Evolutionary conservation across 139 green algal genomes (phyloP), one percentile per base, ranked within the genome.

Genomic region (Chlamydomonas incerta): DNA sequence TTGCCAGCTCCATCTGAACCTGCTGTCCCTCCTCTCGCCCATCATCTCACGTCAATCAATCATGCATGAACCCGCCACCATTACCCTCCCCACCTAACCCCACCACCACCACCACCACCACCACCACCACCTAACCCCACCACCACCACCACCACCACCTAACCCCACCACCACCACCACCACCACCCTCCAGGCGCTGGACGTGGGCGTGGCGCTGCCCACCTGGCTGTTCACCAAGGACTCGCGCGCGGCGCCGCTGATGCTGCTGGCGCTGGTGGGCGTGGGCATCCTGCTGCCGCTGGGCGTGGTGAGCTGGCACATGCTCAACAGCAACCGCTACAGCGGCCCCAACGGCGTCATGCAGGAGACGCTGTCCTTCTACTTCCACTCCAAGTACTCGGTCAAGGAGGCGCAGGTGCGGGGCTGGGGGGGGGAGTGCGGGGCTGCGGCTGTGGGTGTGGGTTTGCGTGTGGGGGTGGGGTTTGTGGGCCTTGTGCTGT

Each of bases 211-310:
- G 13, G 96, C 96, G 5, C 90, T 99, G 75, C 96, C 96, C 8
- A 88, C 95, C 52, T 98, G 94, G 94, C 92, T 98, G 52, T 96
- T 98, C 84, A 90, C 82, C 60, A 95, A 95, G 76, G 96, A 98
- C 90, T 93, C 91, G 47, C 94, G 96, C 79, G 83, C 87, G 20
- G 95, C 96, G 24, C 94, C 95, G 3, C 71, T 96, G 15, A 92
- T 98, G 80, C 86, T 99, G 79, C 90, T 96, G 68, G 90, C 83
- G 9, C 86, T 99, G 75, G 93, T 99, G 35, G 68, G 90, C 29
- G 79, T 89, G n/a, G 93, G 94, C 87, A 95, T 99, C 58, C 89
- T 98, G 79, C 82, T 96, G 67, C 96, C 96, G 10, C 87, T 98
- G 52, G 81, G 82, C 0, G 58, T 95, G 0, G 94, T 94, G 21